phyloP scores from a whole-genome alignment of 495 filamentous ascomycete species.

The Penicillium desertorum region DNA sequence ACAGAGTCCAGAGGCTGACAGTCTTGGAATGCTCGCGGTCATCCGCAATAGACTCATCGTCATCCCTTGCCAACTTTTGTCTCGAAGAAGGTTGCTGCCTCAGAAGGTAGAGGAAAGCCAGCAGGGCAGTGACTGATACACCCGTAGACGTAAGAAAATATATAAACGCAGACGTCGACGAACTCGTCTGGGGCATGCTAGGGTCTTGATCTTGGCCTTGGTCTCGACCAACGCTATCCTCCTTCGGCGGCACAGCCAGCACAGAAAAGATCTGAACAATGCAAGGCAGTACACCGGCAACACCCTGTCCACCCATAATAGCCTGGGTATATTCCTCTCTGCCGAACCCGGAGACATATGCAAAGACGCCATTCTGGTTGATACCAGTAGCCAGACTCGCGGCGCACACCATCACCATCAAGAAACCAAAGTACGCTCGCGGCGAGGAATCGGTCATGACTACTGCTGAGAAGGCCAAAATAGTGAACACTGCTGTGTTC shows the following conservation, averaged over 20 bases:
- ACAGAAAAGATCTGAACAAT: conserved; percentile 82
- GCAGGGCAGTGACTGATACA: conserved; percentile 55
- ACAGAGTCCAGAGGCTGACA: conserved; percentile 64
- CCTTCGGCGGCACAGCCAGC: conserved; percentile 57
- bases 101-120: conserved; percentile 62
- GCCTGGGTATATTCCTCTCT: conserved; percentile 86
- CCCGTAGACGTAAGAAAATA: conserved; percentile 89
- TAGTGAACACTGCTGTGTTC: conserved; percentile 66
- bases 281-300: conserved; percentile 88
- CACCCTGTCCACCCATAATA: conserved; percentile 92
- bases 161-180: conserved; percentile 71
- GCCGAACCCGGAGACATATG: conserved; percentile 83
- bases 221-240: conserved; percentile 3
- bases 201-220: conserved; percentile 17
- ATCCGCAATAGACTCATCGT: conserved; percentile 20
- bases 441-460: conserved; percentile 59
- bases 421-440: conserved; percentile 69
- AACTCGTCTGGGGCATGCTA: conserved; percentile 34
- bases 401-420: conserved; percentile 78
- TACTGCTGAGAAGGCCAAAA: conserved; percentile 78
- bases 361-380: conserved; percentile 92
- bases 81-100: conserved; percentile 31
- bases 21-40: conserved; percentile 37
- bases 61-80: conserved; percentile 14
- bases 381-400: conserved; percentile 78